phyloP scores from a whole-genome alignment of 352 stramenopile genomes.

The Elongisporangium prolatum region DNA sequence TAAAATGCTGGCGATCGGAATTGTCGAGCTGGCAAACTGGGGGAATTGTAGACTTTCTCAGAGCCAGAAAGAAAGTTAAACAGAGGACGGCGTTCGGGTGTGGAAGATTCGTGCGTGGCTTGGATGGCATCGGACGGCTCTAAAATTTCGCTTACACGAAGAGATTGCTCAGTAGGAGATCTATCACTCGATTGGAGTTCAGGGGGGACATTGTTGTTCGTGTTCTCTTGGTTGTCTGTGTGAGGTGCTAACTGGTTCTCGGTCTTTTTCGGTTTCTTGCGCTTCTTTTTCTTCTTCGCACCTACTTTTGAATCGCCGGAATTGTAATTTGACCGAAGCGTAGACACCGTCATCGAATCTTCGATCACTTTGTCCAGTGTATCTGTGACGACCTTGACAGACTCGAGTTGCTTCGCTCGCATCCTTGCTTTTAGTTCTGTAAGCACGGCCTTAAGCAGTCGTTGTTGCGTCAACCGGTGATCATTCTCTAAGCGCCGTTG shows the following conservation, averaged over 20 bases:
- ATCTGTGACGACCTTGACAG: conserved; percentile 17
- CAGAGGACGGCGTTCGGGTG: neutral
- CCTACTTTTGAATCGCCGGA: neutral
- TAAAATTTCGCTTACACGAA: no score
- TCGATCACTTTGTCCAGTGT: conserved; percentile 42
- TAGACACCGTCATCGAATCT: conserved; percentile 14
- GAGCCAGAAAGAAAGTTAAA: neutral
- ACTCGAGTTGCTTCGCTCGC: conserved; percentile 19
- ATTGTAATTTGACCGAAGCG: conserved; percentile 5
- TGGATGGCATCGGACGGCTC: neutral
- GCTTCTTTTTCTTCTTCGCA: conserved; percentile 19
- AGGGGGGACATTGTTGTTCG: neutral
- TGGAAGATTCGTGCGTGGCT: neutral
- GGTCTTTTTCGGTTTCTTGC: conserved; percentile 15
- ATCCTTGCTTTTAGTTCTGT: conserved; percentile 33
- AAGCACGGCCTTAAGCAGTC: conserved; percentile 32
- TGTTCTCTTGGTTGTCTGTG: neutral
- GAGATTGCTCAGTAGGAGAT: neutral
- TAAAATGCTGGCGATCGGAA: conserved; percentile 38
- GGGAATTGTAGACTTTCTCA: conserved; percentile 25
- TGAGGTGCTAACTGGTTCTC: neutral
- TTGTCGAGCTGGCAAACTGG: neutral
- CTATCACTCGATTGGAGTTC: neutral
- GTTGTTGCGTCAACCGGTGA: conserved; percentile 26
- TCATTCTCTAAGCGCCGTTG: conserved; percentile 43